Base-by-base conservation (phyloP, 2,329 filamentous ascomycete species). In the Periconia digitata region DNA sequence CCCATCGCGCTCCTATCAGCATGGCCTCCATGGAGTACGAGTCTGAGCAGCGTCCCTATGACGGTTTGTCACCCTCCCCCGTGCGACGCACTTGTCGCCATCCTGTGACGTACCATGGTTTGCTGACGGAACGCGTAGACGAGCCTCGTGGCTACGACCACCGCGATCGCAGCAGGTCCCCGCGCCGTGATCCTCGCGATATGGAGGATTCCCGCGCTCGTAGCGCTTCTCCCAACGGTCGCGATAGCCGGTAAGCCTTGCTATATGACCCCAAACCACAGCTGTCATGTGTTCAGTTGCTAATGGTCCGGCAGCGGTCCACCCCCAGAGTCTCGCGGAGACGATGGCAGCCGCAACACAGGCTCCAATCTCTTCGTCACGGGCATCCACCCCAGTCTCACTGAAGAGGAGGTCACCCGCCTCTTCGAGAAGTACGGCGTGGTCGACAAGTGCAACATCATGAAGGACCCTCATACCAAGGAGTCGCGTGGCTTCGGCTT, bases 301-400 rank as follows among this genome's bases (percentile, higher is more conserved):
- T 70, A n/a, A 67, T 54, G 18, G 34, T 23, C 21, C 23, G 17
- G 23, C 74, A 80, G 72, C 64, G 77, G 70, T 70, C 74, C 74
- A 40, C 73, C 75, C 35, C 70, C 74, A 41, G 75, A 76, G 56
- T 68, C 74, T 50, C 74, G 75, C 58, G 67, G 72, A 54, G 80
- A 95, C 62, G 89, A 94, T 60, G 88, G 87, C 61, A 87, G 92
- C 55, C 72, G 88, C 69, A 99, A 99, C 77, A 89, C 91, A 55
- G 94, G 94, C 62, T 96, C 94, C 60, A 99, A 99, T 79, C 87
- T 99, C 51, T 99, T 99, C 73, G 94, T 99, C 59, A 99, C 94
- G 56, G 94, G 94, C 63, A 99, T 99, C 59, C 91, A 97, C 73
- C 94, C 94, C 49, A 89, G 89, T 65, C 83, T 99, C 59, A 86